These are phyloP conservation scores for Chlamydomonas sp. DNA, from an alignment of 139 green algal species.

Conservation along the genomic window DNA sequence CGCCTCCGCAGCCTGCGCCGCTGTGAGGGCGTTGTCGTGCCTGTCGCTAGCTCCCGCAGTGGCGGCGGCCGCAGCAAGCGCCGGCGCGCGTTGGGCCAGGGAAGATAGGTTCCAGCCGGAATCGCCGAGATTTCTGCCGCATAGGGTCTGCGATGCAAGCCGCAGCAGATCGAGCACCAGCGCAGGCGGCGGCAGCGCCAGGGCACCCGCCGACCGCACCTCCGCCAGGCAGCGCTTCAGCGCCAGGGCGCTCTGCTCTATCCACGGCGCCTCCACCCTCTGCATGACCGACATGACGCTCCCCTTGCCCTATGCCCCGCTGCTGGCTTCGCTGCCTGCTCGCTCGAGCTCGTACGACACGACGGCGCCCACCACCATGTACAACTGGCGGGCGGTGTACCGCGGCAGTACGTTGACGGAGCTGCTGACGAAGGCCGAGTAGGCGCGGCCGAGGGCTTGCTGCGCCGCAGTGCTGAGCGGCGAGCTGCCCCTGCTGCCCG, in stretches of 20 bases:
- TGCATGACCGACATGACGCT: no score
- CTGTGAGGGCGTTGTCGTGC: no score
- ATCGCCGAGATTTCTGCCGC: background rate
- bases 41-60: no score
- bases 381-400: background rate
- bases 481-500: background rate
- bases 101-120: no score
- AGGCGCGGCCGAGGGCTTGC: background rate
- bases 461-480: background rate
- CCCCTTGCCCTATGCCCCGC: background rate
- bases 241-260: background rate
- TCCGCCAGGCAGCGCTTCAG: background rate
- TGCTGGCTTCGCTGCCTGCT: background rate
- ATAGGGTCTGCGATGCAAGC: background rate
- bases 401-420: background rate
- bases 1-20: background rate
- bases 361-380: conserved; percentile 4
- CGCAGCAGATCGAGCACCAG: conserved; percentile 1
- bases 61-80: no score
- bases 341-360: background rate
- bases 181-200: background rate
- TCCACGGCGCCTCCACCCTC: no score
- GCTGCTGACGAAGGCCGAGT: background rate
- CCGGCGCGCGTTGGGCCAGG: no score
- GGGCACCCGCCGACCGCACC: background rate